phyloP scores from a whole-genome alignment of 768 basidiomycete genomes.

The Bullera alba region DNA sequence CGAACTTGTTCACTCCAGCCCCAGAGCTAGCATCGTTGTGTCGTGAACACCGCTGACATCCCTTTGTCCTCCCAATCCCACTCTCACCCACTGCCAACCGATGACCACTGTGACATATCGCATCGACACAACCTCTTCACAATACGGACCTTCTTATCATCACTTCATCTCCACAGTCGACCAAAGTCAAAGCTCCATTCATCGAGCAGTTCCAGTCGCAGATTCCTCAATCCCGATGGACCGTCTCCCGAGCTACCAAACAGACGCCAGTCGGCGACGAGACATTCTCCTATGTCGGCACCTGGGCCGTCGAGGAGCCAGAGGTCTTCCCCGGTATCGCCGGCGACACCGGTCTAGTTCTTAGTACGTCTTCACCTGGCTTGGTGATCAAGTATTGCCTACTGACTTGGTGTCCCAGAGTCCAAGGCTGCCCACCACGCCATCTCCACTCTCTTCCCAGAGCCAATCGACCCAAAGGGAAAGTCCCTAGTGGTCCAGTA shows the following conservation, averaged over 20 bases:
- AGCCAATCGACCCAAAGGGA: constrained; percentile 66
- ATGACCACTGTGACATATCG: too few relatives aligned
- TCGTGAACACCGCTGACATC: too few relatives aligned
- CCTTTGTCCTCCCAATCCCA: too few relatives aligned
- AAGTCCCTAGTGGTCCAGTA: constrained; percentile 93
- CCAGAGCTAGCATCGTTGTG: too few relatives aligned
- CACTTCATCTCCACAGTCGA: constrained; percentile 58
- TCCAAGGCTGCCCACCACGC: constrained; percentile 97
- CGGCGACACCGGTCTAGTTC: constrained; percentile 82
- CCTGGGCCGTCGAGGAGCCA: constrained; percentile 93
- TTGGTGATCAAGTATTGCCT: not conserved
- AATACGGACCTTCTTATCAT: too few relatives aligned
- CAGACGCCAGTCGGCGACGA: constrained; percentile 93
- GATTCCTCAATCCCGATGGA: constrained; percentile 81
- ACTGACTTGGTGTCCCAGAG: constrained; percentile 46
- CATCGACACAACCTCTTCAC: too few relatives aligned
- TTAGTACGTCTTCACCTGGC: constrained; percentile 34
- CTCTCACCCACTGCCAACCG: too few relatives aligned
- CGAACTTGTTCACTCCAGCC: too few relatives aligned
- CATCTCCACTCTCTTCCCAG: constrained; percentile 83
- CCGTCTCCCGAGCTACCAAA: constrained; percentile 93
- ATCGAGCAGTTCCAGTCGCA: constrained; percentile 92
- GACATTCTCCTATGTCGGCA: constrained; percentile 93
- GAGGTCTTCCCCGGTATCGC: constrained; percentile 60
- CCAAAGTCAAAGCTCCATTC: constrained; percentile 77